Evolutionary conservation across 2,329 filamentous ascomycete species (phyloP).

Genomic region (Verticillium tricorpus): DNA sequence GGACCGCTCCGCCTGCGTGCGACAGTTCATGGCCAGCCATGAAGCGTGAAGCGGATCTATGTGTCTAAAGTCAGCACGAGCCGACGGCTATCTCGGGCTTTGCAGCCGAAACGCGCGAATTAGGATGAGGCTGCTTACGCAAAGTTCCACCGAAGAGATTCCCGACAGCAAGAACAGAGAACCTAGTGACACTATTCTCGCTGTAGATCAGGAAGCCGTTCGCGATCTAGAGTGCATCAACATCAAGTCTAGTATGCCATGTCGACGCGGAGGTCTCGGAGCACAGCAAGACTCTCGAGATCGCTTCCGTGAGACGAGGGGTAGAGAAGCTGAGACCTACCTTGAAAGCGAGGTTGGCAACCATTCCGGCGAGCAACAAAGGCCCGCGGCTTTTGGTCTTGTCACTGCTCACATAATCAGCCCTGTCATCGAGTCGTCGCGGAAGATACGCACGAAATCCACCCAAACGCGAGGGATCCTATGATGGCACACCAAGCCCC

Average conservation of each 20-base stretch:
- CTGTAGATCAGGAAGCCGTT: too few relatives aligned
- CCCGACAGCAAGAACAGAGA: too few relatives aligned
- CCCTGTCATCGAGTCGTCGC: background rate
- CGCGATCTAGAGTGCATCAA: too few relatives aligned
- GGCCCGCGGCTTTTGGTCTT: slow-evolving; percentile 11
- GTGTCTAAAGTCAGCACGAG: background rate
- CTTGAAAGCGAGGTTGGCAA: slow-evolving; percentile 8
- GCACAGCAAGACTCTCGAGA: too few relatives aligned
- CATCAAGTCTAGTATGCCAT: too few relatives aligned
- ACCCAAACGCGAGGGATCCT: slow-evolving; percentile 25
- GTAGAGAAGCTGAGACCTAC: background rate
- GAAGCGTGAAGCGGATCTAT: slow-evolving; percentile 20
- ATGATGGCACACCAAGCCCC: slow-evolving; percentile 28
- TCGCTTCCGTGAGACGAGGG: too few relatives aligned
- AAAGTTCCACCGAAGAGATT: too few relatives aligned
- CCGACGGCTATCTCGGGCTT: too few relatives aligned
- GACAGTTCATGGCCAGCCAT: slow-evolving; percentile 23
- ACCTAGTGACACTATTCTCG: too few relatives aligned
- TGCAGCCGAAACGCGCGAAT: too few relatives aligned
- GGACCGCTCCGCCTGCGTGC: slow-evolving; percentile 21
- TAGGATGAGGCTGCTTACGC: too few relatives aligned
- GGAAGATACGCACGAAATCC: slow-evolving; percentile 10
- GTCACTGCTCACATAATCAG: slow-evolving; percentile 3
- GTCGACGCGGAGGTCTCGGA: too few relatives aligned
- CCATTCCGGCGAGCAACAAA: slow-evolving; percentile 12